A percentile compares a stretch with the other conserved stretches of the same genome.
These are phyloP conservation scores for Neurospora pannonica DNA, from an alignment of 495 filamentous ascomycete species.

Conservation along the genomic window DNA sequence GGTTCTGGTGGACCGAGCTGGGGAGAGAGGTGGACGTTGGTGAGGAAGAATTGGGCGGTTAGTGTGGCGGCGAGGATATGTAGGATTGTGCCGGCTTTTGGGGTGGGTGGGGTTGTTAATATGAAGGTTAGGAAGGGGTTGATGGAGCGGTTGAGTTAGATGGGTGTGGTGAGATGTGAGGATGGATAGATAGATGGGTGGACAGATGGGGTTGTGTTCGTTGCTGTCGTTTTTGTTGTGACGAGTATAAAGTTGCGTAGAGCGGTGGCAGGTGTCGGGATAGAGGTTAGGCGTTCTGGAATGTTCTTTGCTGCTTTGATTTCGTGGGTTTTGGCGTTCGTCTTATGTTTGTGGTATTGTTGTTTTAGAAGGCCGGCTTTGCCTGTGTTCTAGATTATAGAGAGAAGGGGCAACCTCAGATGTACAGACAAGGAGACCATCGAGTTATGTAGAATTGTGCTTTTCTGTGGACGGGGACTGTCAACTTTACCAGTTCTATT, in stretches of 20 bases:
- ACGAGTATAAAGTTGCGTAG: not conserved
- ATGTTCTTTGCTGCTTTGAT: not conserved
- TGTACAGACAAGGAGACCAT: not conserved
- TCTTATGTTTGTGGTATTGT: not conserved
- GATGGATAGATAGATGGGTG: not conserved
- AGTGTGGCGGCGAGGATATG: slow-evolving; percentile 76
- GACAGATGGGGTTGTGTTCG: not conserved
- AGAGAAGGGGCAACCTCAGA: not conserved
- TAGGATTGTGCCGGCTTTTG: slow-evolving; percentile 90
- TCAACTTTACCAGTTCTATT: not conserved
- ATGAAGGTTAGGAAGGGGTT: slow-evolving; percentile 51
- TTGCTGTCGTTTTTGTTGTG: not conserved
- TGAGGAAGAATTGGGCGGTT: slow-evolving; percentile 66
- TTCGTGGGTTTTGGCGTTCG: not conserved
- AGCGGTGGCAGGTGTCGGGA: not conserved
- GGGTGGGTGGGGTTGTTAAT: slow-evolving; percentile 86
- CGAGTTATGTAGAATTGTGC: not conserved
- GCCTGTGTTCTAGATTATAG: not conserved
- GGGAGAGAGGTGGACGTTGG: slow-evolving; percentile 50
- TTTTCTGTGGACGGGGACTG: not conserved
- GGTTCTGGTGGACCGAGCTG: slow-evolving; percentile 23
- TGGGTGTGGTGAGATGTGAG: not conserved
- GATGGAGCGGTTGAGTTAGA: slow-evolving; percentile 34
- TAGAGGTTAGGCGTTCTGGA: not conserved
- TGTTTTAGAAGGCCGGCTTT: not conserved